Base-by-base conservation (phyloP, 1,284 basidiomycete species). In the Porogramme epimiltina region DNA sequence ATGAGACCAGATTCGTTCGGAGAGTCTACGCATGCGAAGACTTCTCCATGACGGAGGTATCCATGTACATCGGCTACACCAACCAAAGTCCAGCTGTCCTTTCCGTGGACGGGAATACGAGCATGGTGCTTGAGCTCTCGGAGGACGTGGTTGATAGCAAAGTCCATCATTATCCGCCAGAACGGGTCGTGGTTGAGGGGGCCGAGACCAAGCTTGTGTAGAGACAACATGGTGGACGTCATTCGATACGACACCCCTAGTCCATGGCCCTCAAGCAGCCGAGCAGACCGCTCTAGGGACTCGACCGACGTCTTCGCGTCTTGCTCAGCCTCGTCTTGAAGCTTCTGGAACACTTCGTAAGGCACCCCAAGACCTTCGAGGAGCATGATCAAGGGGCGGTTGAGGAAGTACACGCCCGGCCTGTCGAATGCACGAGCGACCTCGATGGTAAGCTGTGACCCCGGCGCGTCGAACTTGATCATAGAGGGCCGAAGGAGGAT, bases 321-420 rank as follows among this genome's bases (percentile, higher is more conserved):
- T 23, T 61, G 45, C 3, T 88, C 77, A 2, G 84, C 84, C 13
- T 60, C 61, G 25, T 78, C 73, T 62, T 89, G 87, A 41, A 82
- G 74, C 1, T 60, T 49, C 53, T 84, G 66, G 68, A 91, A 88
- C 2, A 77, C 74, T 2, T 75, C 62, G 49, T 75, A 77, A 1
- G 70, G 68, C 24, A 88, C 73, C 0, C 85, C 84, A 1, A 79
- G 67, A 4, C 66, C 73, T 46, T 79, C 87, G 4, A 89, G 67
- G n/a, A 89, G 70, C 81, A 85, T 86, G 59, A 90, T 85, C 19
- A 89, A 69, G 0, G 86, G 85, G 1, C 85, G 72, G 55, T 89
- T 87, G n/a, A 89, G 73, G 58, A 77, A 86, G 55, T 75, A 85
- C 16, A 68, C 66, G 10, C 79, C 76, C 0, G 86, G 85, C 47